Percentiles rank a stretch among this genome's conserved stretches.
Evolutionary conservation across 495 filamentous ascomycete species (phyloP).

Genomic region (Talaromyces stipitatus): DNA sequence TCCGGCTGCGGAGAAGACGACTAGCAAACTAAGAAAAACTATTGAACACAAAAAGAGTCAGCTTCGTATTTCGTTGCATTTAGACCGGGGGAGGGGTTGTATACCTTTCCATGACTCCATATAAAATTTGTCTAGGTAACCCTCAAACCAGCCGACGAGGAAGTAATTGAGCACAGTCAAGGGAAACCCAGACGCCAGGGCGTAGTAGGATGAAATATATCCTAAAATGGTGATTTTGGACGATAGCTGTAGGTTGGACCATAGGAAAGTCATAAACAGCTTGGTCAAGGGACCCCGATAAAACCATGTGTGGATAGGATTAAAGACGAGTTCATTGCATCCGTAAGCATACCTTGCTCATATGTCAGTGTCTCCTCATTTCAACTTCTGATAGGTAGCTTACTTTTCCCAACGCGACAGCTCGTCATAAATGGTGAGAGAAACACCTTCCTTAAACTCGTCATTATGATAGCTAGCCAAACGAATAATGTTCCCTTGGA

Average conservation of each 20-base stretch:
- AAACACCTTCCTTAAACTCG: conserved; percentile 37
- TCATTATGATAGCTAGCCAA: conserved; percentile 30
- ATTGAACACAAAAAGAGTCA: neutral
- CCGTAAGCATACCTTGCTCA: conserved; percentile 16
- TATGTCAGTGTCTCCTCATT: neutral
- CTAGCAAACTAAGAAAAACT: conserved; percentile 22
- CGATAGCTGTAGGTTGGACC: conserved; percentile 65
- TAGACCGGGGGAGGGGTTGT: conserved; percentile 4
- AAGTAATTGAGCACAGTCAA: conserved; percentile 28
- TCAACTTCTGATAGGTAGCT: conserved; percentile 12
- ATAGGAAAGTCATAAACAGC: conserved; percentile 63
- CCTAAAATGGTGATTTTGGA: conserved; percentile 75
- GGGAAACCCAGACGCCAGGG: conserved; percentile 27
- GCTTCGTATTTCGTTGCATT: neutral
- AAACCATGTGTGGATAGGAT: conserved; percentile 61
- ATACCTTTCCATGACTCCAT: conserved; percentile 61
- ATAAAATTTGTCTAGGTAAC: conserved; percentile 68
- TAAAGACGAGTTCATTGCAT: conserved; percentile 38
- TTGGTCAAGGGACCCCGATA: conserved; percentile 62
- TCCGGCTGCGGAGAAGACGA: conserved; percentile 42
- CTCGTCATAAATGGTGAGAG: conserved; percentile 37
- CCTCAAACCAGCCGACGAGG: conserved; percentile 57
- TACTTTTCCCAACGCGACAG: conserved; percentile 40
- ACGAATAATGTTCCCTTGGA: conserved; percentile 29
- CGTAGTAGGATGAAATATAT: conserved; percentile 66